Percentiles rank a stretch among this genome's conserved stretches.
phyloP scores from a whole-genome alignment of 169 alveolate species.

The Plasmodium gaboni region DNA sequence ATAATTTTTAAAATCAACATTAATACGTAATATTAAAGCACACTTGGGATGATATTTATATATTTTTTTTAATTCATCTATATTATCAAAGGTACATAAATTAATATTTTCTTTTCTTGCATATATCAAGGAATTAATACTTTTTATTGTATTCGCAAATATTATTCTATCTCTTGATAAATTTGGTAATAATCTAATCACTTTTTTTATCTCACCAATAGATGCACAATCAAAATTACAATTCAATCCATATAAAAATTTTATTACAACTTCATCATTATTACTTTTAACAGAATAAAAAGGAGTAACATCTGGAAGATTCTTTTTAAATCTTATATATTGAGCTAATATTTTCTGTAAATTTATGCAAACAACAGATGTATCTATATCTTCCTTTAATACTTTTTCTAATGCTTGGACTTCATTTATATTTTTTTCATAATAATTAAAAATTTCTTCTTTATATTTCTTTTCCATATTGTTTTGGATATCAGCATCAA shows the following conservation, averaged over 20 bases:
- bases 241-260: conserved; percentile 63
- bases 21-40: conserved; percentile 61
- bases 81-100: conserved; percentile 71
- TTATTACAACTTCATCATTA: conserved; percentile 47
- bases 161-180: conserved; percentile 43
- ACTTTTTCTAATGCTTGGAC: conserved; percentile 14
- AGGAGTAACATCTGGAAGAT: conserved; percentile 66
- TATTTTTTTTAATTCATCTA: conserved; percentile 66
- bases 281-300: conserved; percentile 64
- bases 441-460: conserved; percentile 34
- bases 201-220: conserved; percentile 42
- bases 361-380: conserved; percentile 61
- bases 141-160: conserved; percentile 70
- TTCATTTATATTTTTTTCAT: conserved; percentile 22
- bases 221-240: conserved; percentile 76
- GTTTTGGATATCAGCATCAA: not conserved
- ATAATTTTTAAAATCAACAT: conserved; percentile 68
- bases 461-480: conserved; percentile 19
- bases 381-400: conserved; percentile 55
- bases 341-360: conserved; percentile 44
- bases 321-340: conserved; percentile 66
- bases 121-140: conserved; percentile 31
- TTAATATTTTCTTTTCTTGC: conserved; percentile 59
- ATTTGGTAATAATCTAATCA: conserved; percentile 15
- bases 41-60: conserved; percentile 61